Conservation (phyloP, 2,329 filamentous ascomycete genomes). For the Fusarium incarnatum region DNA sequence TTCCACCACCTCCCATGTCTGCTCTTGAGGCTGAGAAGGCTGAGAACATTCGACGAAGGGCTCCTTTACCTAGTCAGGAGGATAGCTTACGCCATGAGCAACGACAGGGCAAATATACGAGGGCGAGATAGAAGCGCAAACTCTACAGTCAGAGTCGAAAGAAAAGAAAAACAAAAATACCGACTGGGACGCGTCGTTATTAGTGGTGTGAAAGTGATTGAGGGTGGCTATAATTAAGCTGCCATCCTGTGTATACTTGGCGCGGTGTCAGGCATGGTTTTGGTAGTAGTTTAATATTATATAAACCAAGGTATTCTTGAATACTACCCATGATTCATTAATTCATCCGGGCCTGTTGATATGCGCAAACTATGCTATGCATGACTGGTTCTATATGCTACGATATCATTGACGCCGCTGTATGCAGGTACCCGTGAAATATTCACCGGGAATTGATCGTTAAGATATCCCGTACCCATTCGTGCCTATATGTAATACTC, state of each 20-base stretch:
- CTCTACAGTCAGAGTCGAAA: slow-evolving; percentile 6
- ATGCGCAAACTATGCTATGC: neutral
- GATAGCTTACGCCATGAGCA: slow-evolving; percentile 85
- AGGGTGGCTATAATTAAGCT: slow-evolving; percentile 2
- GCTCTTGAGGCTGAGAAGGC: slow-evolving; percentile 50
- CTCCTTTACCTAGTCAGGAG: slow-evolving; percentile 83
- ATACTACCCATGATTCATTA: slow-evolving; percentile 18
- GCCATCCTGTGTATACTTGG: slow-evolving; percentile 1
- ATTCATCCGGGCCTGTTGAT: neutral
- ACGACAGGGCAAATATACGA: slow-evolving; percentile 70
- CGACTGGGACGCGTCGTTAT: neutral
- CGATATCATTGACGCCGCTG: neutral
- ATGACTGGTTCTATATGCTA: neutral
- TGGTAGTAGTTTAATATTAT: slow-evolving; percentile 12
- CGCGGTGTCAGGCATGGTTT: neutral
- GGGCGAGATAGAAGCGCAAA: slow-evolving; percentile 55
- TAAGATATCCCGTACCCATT: neutral
- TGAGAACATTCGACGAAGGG: slow-evolving; percentile 62
- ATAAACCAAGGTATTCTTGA: slow-evolving; percentile 12
- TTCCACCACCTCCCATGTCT: slow-evolving; percentile 56
- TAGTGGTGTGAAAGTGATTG: slow-evolving; percentile 8
- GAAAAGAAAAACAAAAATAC: neutral
- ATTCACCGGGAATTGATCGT: neutral
- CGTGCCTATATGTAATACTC: neutral
- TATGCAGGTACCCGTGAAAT: slow-evolving; percentile 1